Base-by-base conservation (phyloP, 371 early-diverging fungal species). In the Dinochytrium kinnereticum region DNA sequence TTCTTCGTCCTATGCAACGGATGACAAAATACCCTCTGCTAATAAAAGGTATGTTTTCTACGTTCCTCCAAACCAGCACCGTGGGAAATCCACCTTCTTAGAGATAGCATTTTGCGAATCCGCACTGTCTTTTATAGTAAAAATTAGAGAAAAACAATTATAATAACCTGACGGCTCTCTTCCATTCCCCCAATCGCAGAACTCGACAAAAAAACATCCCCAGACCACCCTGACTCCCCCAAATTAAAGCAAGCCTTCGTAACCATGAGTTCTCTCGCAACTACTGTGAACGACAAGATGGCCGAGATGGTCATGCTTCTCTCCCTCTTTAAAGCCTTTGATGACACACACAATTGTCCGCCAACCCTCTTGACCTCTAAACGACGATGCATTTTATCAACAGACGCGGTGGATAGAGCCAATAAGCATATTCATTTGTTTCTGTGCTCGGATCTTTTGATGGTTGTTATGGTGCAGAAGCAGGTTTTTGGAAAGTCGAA, bases 151-250 rank as follows among this genome's bases (percentile, higher is more conserved):
- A n/a, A n/a, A n/a, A n/a, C n/a, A n/a, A n/a, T n/a, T n/a, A n/a
- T n/a, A n/a, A n/a, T n/a, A n/a, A n/a, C n/a, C n/a, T n/a, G n/a
- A n/a, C n/a, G n/a, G n/a, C n/a, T n/a, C n/a, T n/a, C n/a, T n/a
- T n/a, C n/a, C n/a, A n/a, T n/a, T n/a, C n/a, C n/a, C n/a, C n/a
- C 17, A 21, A 13, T 13, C 17, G 0, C 64, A 81, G 91, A 91
- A 74, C 75, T 92, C 28, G 80, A 85, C 67, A 89, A 89, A 66
- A 86, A 87, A 53, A 93, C 92, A 17, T 85, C 87, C n/a, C 82
- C 80, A 5, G 76, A 75, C 21, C 91, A 92, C 72, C 83, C 87
- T 24, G 93, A 93, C 66, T 84, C 85, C 64, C 72, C 77, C 38
- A 81, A 85, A 44, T 75, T 92, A 3, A 85, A 81, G 24, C 76